Conservation (phyloP, 768 basidiomycete genomes). For the Auricularia cornea region DNA sequence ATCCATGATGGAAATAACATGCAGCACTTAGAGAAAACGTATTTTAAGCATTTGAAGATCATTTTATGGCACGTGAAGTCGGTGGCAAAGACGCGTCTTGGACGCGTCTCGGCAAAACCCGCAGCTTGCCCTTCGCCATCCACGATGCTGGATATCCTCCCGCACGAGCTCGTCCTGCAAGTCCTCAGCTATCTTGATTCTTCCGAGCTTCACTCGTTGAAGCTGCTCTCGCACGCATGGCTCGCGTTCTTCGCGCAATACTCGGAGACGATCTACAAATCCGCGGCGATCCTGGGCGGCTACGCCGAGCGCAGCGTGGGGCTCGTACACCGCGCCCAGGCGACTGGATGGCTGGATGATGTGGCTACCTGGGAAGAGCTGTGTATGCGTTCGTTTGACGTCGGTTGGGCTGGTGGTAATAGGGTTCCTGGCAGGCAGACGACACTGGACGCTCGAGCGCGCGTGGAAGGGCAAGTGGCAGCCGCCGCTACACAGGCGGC, state of each 20-base stretch:
- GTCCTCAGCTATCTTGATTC: background rate
- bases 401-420: background rate
- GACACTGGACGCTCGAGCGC: background rate
- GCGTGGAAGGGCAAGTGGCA: background rate
- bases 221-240: background rate
- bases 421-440: background rate
- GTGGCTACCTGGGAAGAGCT: background rate
- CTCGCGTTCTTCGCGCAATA: background rate
- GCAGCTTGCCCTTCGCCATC: background rate
- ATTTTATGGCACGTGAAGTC: too few relatives aligned
- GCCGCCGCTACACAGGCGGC: background rate
- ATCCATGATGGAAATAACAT: too few relatives aligned
- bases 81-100: too few relatives aligned
- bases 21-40: too few relatives aligned
- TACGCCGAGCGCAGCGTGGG: background rate
- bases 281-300: background rate
- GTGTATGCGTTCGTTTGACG: background rate
- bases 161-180: background rate
- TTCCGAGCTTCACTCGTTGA: background rate
- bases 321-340: background rate
- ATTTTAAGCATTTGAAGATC: too few relatives aligned
- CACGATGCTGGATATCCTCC: background rate
- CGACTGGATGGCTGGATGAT: background rate
- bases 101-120: too few relatives aligned
- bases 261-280: background rate